phyloP scores from a whole-genome alignment of 129 eudicot genomes.

The Lactuca saligna region DNA sequence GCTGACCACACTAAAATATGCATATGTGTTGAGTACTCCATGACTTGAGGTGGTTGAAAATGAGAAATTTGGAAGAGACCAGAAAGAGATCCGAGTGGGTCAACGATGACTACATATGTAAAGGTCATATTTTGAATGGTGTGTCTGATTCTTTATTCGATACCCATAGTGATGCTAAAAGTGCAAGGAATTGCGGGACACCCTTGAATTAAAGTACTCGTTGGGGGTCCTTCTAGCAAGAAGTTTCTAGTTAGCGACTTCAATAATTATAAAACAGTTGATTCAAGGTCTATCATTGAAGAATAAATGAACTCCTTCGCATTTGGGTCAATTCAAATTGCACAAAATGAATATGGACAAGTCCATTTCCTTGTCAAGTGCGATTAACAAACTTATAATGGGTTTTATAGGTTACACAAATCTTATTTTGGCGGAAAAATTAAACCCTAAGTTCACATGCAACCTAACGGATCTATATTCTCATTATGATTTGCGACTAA shows the following conservation, averaged over 20 bases:
- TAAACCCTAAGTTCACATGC: too few species aligned
- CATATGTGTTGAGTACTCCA: too few species aligned
- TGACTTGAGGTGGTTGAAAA: not conserved
- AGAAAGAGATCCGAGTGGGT: not conserved
- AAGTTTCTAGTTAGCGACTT: not conserved
- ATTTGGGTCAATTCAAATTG: not conserved
- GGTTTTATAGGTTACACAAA: too few species aligned
- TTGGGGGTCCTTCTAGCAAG: not conserved
- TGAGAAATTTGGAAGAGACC: not conserved
- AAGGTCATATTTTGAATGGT: not conserved
- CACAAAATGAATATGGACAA: not conserved
- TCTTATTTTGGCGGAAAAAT: too few species aligned
- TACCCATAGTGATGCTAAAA: not conserved
- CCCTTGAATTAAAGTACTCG: not conserved
- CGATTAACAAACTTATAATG: not conserved
- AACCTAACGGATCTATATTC: too few species aligned
- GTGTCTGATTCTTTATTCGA: not conserved
- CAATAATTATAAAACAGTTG: not conserved
- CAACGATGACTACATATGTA: not conserved
- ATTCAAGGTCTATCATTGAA: not conserved
- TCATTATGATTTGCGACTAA: too few species aligned
- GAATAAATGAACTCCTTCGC: not conserved
- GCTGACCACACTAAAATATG: too few species aligned
- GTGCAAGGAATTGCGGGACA: not conserved
- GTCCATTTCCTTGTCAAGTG: not conserved